phyloP scores from a whole-genome alignment of 345 rosid species.

The Eucalyptus cloeziana region DNA sequence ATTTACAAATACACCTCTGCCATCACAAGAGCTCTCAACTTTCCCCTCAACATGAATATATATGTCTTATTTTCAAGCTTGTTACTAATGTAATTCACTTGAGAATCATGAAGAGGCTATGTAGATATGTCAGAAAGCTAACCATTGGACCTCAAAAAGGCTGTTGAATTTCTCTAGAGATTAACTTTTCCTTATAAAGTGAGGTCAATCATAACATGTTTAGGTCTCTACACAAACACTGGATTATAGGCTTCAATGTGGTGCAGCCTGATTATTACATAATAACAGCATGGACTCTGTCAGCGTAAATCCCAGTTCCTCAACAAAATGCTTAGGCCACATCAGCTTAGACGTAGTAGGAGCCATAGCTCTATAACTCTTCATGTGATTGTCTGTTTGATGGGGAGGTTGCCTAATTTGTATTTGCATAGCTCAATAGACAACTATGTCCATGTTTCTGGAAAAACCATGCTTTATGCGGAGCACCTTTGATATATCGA shows the following conservation, averaged over 20 bases:
- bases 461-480: neutral
- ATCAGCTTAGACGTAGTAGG: neutral
- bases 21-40: neutral
- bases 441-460: neutral
- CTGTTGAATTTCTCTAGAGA: neutral
- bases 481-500: neutral
- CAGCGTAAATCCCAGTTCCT: neutral
- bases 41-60: neutral
- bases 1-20: neutral
- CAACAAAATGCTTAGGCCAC: neutral
- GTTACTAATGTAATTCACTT: neutral
- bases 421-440: neutral
- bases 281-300: neutral
- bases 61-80: neutral
- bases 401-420: neutral
- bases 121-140: neutral
- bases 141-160: neutral
- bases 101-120: neutral
- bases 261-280: neutral
- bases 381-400: neutral
- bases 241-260: neutral
- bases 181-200: neutral
- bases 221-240: neutral
- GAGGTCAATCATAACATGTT: neutral
- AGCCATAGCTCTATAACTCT: neutral